These are phyloP conservation scores for Scheffersomyces lignicola DNA, from an alignment of 1,139 yeast genomes.

Conservation along the genomic window DNA sequence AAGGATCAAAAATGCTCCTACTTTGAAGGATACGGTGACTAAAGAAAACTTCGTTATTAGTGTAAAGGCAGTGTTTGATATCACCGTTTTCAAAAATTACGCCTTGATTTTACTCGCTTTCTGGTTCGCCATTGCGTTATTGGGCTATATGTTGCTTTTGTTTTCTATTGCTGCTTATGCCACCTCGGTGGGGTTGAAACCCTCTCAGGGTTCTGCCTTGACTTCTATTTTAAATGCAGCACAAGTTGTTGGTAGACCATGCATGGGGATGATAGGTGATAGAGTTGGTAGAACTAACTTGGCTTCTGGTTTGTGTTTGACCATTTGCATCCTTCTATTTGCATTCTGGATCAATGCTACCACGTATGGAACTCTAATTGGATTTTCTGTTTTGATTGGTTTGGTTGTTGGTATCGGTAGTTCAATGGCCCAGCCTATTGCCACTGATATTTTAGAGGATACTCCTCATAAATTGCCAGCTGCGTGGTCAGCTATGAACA, in stretches of 20 bases:
- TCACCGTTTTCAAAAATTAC: constrained; percentile 28
- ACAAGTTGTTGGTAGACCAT: constrained; percentile 67
- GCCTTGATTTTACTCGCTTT: constrained; percentile 45
- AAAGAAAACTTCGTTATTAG: constrained; percentile 14
- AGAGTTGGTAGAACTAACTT: constrained; percentile 57
- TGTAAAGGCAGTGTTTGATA: constrained; percentile 24
- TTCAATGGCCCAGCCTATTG: constrained; percentile 59
- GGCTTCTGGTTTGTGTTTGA: constrained; percentile 32
- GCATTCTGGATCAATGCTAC: constrained; percentile 59
- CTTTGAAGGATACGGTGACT: constrained; percentile 20
- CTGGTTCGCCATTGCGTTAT: constrained; percentile 58
- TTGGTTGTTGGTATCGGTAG: constrained; percentile 62
- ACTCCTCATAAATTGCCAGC: constrained; percentile 49
- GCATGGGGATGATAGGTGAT: constrained; percentile 60
- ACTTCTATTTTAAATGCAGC: constrained; percentile 66
- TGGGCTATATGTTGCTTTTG: constrained; percentile 60
- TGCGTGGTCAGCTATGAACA: constrained; percentile 60
- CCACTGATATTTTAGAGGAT: constrained; percentile 52
- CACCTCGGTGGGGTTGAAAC: constrained; percentile 55
- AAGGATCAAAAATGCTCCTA: constrained; percentile 32
- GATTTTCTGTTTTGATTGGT: constrained; percentile 56
- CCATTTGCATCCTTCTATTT: constrained; percentile 37
- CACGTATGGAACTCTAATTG: constrained; percentile 50
- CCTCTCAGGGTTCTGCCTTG: constrained; percentile 55
- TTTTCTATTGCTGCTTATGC: constrained; percentile 66